Conservation (phyloP, 169 alveolate species). For the Plasmodium vinckei region DNA sequence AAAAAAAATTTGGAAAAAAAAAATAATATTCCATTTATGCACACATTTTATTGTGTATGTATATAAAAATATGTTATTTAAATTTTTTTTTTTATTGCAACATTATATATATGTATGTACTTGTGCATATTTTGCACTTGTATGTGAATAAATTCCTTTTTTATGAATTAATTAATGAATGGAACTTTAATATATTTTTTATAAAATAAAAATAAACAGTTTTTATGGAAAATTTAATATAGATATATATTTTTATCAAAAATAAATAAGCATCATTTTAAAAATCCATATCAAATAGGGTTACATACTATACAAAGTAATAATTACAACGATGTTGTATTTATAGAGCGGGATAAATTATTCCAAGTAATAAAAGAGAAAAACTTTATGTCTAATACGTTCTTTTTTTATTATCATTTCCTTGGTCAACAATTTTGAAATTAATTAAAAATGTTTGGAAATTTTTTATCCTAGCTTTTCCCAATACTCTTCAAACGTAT, state of each 20-base stretch:
- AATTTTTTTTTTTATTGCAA: not conserved
- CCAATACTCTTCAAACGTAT: conserved; percentile 43
- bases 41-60: not conserved
- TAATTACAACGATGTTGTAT: too few species aligned
- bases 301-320: too few species aligned
- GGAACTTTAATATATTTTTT: conserved; percentile 11
- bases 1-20: not conserved
- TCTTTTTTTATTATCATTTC: too few species aligned
- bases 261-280: too few species aligned
- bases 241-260: too few species aligned
- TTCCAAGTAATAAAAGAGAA: too few species aligned
- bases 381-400: too few species aligned
- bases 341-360: too few species aligned
- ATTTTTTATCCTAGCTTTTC: conserved; percentile 3
- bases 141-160: not conserved
- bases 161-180: conserved; percentile 20
- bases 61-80: conserved; percentile 12
- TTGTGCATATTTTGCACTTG: conserved; percentile 15
- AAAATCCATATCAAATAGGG: too few species aligned
- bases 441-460: too few species aligned
- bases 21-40: not conserved
- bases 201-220: not conserved
- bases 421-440: too few species aligned
- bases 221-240: conserved; percentile 22
- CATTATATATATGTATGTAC: not conserved